Percentiles rank a stretch among this genome's conserved stretches.
phyloP scores from a whole-genome alignment of 2,329 filamentous ascomycete genomes.

The Pseudocercospora macadamiae region DNA sequence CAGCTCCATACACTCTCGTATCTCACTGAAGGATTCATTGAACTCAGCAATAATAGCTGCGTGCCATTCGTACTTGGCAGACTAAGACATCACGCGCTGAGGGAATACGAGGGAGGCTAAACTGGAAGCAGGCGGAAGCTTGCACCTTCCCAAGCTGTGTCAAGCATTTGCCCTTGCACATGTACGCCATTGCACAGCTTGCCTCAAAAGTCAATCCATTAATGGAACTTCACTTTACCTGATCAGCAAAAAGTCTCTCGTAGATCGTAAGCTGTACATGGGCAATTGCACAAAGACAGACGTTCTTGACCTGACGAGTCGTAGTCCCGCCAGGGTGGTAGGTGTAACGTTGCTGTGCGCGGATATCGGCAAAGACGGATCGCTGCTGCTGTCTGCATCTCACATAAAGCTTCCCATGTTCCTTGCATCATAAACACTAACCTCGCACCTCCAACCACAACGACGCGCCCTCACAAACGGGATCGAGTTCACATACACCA shows the following conservation, averaged over 20 bases:
- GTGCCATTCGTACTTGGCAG: neutral
- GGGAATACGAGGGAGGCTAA: conserved; percentile 7
- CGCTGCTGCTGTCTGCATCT: neutral
- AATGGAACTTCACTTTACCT: neutral
- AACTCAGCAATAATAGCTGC: neutral
- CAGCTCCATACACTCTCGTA: neutral
- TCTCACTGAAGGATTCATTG: neutral
- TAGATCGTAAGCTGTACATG: neutral
- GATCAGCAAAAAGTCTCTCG: neutral
- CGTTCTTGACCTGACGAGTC: neutral
- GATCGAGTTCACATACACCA: no score
- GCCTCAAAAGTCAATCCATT: neutral
- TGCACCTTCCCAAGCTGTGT: neutral
- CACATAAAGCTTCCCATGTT: neutral
- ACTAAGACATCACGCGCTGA: neutral
- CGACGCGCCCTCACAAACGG: neutral
- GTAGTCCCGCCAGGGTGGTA: neutral
- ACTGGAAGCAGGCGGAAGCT: neutral
- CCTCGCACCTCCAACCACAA: neutral
- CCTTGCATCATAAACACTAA: neutral
- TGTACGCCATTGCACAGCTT: conserved; percentile 1
- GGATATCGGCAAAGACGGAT: neutral
- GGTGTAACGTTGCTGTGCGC: no score
- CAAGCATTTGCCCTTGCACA: conserved; percentile 6
- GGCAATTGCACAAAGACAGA: neutral